Conservation (phyloP, 805 yeast genomes). For the Zygoascus flipseniorum region DNA sequence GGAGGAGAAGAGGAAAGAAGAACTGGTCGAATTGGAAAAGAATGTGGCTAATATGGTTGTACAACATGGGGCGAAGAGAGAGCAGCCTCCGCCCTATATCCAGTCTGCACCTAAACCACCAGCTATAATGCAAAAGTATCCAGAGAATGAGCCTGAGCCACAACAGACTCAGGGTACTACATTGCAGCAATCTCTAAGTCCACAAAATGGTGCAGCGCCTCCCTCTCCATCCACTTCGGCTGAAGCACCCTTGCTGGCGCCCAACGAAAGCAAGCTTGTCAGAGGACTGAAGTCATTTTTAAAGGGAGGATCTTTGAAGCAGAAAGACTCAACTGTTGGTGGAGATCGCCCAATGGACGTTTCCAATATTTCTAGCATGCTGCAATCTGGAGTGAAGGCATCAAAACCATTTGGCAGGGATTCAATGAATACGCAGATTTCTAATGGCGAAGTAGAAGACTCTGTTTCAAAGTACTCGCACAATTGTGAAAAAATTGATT, state of each 20-base stretch:
- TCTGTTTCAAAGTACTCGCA: not conserved
- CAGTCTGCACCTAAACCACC: not conserved
- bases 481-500: constrained; percentile 1
- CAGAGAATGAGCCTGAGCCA: not conserved
- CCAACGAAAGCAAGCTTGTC: not conserved
- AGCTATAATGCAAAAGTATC: not conserved
- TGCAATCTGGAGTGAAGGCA: not conserved
- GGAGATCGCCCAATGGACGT: not conserved
- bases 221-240: not conserved
- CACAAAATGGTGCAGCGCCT: not conserved
- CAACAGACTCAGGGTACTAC: not conserved
- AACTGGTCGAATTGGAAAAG: not conserved
- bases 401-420: not conserved
- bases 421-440: not conserved
- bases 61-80: not conserved
- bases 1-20: not conserved
- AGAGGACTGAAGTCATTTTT: not conserved
- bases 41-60: not conserved
- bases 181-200: not conserved
- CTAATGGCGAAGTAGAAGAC: not conserved
- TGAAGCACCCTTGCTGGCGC: not conserved
- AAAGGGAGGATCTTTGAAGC: not conserved
- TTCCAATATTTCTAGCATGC: not conserved
- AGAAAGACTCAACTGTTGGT: not conserved
- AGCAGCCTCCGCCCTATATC: not conserved